A percentile compares a stretch with the other conserved stretches of the same genome.
Evolutionary conservation across 2,329 filamentous ascomycete genomes (phyloP).

Genomic region (Phialemonium atrogriseum): DNA sequence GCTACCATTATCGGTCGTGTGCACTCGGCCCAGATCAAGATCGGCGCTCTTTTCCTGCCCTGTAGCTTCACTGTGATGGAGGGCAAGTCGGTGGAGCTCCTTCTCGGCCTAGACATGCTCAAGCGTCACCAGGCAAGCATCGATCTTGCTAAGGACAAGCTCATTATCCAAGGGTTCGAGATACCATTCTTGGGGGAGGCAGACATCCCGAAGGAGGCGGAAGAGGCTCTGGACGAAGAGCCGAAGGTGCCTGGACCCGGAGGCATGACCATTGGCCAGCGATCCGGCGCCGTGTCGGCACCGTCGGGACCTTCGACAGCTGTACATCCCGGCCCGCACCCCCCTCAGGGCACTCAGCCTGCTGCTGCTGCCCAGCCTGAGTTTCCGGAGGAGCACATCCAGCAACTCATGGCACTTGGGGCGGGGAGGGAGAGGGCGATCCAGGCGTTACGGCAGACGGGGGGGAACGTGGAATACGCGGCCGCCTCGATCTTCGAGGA

Average conservation of each 20-base stretch:
- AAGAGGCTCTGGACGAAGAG: slow-evolving; percentile 66
- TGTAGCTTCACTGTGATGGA: slow-evolving; percentile 99
- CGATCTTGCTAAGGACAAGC: slow-evolving; percentile 74
- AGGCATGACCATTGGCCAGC: slow-evolving; percentile 80
- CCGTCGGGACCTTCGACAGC: slow-evolving; percentile 23
- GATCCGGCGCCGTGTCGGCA: slow-evolving; percentile 66
- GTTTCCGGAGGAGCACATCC: slow-evolving; percentile 58
- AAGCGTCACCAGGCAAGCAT: slow-evolving; percentile 92
- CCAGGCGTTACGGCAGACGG: slow-evolving; percentile 71
- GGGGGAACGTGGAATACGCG: slow-evolving; percentile 82
- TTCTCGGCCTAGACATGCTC: slow-evolving; percentile 92
- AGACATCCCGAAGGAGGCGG: slow-evolving; percentile 81
- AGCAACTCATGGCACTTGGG: slow-evolving; percentile 69
- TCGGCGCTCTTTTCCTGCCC: slow-evolving; percentile 76
- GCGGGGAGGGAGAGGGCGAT: slow-evolving; percentile 70
- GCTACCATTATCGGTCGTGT: slow-evolving; percentile 92
- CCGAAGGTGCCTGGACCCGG: slow-evolving; percentile 78
- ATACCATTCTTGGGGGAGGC: slow-evolving; percentile 87
- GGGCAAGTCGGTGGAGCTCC: slow-evolving; percentile 88
- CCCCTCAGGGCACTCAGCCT: slow-evolving; percentile 18
- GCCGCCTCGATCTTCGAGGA: slow-evolving; percentile 66
- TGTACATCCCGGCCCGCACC: slow-evolving; percentile 14
- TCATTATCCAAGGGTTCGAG: slow-evolving; percentile 82
- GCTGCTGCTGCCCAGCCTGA: slow-evolving; percentile 13
- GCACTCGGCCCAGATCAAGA: slow-evolving; percentile 90